Evolutionary conservation across 2,329 filamentous ascomycete species (phyloP), one percentile per base, ranked within the genome.

Genomic region (Fusarium secorum): DNA sequence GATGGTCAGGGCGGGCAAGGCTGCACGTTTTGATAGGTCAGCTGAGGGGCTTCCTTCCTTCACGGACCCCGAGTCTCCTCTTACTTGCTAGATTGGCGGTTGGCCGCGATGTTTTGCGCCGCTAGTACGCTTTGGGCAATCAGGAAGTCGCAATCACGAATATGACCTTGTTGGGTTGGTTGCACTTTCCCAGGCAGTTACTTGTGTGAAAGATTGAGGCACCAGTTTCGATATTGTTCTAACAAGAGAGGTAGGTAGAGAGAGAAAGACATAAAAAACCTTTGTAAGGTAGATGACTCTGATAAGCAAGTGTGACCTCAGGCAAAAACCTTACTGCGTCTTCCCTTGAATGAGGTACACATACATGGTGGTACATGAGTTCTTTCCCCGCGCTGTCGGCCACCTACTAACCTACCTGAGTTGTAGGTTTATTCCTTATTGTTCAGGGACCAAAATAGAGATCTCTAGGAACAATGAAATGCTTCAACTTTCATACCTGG

Each of bases 21-120:
- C 55, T 73, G 65, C 57, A 64, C 57, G 46, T 48, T 64, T 56
- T 76, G 66, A 77, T 77, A 77, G 75, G 75, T 22, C 56, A 22
- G 39, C 14, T 38, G 39, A 32, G 46, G 65, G 63, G 62, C 48
- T 58, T 44, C 65, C 65, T 73, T 72, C 66, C 51, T 51, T 62
- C 59, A 60, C 51, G 39, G 38, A 70, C 52, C 58, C 49, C 66
- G 60, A 73, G 68, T 64, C 66, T 64, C 72, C 73, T 68, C 63
- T 73, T 49, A 64, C 60, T 57, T 73, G 42, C 66, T 64, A 66
- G 48, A 70, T 68, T 59, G 55, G 55, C 46, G 48, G 57, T 39
- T 38, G 48, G 15, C 48, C 48, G 45, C 38, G 70, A 72, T 71
- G 70, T 67, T 66, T 67, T 60, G 53, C 63, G 58, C 62, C 70